phyloP scores from a whole-genome alignment of 169 alveolate genomes.

The Plasmodium ovale region DNA sequence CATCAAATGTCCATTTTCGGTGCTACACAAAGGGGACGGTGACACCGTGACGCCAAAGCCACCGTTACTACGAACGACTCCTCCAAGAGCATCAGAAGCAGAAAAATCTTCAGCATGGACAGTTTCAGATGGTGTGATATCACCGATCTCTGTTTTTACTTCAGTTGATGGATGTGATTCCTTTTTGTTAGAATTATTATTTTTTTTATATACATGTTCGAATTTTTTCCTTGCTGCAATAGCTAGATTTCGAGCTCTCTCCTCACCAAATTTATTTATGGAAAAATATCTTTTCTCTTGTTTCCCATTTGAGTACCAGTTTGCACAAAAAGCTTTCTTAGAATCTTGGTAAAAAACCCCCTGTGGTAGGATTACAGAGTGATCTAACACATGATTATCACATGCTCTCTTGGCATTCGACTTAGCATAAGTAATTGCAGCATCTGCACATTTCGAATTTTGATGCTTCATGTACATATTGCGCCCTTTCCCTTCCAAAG shows the following conservation, averaged over 20 bases:
- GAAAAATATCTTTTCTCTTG: conserved; percentile 87
- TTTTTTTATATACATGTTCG: conserved; percentile 54
- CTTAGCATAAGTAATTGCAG: conserved; percentile 31
- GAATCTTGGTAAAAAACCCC: conserved; percentile 77
- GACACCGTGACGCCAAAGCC: neutral
- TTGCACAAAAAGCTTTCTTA: conserved; percentile 80
- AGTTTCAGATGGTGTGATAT: no score
- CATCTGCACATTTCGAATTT: conserved; percentile 6
- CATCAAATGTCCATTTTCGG: neutral
- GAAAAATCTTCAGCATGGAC: no score
- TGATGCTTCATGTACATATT: neutral
- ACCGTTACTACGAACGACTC: neutral
- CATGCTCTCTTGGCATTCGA: conserved; percentile 30
- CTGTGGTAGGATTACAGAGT: conserved; percentile 65
- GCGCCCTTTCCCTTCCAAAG: neutral
- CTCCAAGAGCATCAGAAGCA: no score
- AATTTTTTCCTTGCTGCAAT: conserved; percentile 84
- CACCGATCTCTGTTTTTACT: no score
- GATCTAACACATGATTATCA: conserved; percentile 23
- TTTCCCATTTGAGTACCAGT: conserved; percentile 88
- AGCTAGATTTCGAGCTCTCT: conserved; percentile 85
- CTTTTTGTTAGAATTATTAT: conserved; percentile 5
- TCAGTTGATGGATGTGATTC: no score
- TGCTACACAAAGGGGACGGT: neutral
- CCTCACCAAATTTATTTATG: conserved; percentile 86